Percentiles rank a stretch among this genome's conserved stretches.
These are phyloP conservation scores for Lepidium africanum DNA, from an alignment of 345 rosid species.

Conservation along the genomic window DNA sequence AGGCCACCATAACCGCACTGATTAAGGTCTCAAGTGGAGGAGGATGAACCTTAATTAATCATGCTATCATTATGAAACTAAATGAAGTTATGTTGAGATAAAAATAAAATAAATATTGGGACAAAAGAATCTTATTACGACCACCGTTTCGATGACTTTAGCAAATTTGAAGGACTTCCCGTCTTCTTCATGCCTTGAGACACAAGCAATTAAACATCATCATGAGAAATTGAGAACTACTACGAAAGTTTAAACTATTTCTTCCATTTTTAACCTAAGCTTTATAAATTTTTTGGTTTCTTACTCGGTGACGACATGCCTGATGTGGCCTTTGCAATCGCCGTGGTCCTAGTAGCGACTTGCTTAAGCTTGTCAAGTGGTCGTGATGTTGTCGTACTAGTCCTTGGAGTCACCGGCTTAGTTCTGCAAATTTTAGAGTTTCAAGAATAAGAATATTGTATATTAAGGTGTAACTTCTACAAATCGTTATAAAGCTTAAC, in stretches of 20 bases:
- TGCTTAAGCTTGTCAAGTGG: slow-evolving; percentile 28
- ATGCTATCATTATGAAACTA: no score
- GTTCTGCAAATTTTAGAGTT: neutral
- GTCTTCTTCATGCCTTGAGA: slow-evolving; percentile 27
- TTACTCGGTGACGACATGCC: slow-evolving; percentile 21
- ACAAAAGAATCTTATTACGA: neutral
- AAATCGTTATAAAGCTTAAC: no score
- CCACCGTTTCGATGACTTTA: slow-evolving; percentile 27
- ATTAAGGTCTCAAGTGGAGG: no score
- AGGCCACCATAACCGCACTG: no score
- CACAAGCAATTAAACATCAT: neutral
- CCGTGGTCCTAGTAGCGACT: slow-evolving; percentile 15
- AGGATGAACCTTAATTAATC: no score
- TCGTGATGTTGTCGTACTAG: slow-evolving; percentile 12
- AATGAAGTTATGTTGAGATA: no score
- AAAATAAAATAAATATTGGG: neutral
- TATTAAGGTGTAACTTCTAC: no score
- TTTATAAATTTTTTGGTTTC: neutral
- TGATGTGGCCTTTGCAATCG: slow-evolving; percentile 13
- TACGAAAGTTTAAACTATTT: neutral
- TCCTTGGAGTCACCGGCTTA: slow-evolving; percentile 26
- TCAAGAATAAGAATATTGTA: neutral
- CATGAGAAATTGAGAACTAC: neutral
- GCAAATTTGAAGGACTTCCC: slow-evolving; percentile 24
- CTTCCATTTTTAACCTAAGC: neutral